Percentiles rank a stretch among this genome's conserved stretches.
These are phyloP conservation scores for Fraxinus platypoda DNA, from an alignment of 305 asterid genomes.

Conservation along the genomic window DNA sequence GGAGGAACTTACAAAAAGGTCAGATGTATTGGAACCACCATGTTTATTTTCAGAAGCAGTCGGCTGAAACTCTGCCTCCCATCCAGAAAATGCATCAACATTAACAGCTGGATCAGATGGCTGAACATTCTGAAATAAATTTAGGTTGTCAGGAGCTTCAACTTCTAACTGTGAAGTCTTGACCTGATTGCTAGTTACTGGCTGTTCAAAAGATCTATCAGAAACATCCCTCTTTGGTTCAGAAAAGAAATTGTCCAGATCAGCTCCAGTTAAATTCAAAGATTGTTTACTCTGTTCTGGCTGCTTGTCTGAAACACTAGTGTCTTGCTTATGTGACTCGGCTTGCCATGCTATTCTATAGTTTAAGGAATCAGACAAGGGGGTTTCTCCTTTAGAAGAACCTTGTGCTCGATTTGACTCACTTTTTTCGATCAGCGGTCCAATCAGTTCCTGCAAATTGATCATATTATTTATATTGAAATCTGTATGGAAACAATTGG, in stretches of 20 bases:
- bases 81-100: slow-evolving; percentile 42
- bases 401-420: slow-evolving; percentile 45
- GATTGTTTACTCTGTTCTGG: slow-evolving; percentile 38
- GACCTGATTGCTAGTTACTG: slow-evolving; percentile 24
- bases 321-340: slow-evolving; percentile 41
- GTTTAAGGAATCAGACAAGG: slow-evolving; percentile 60
- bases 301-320: slow-evolving; percentile 27
- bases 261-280: slow-evolving; percentile 42
- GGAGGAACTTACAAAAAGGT: slow-evolving; percentile 32
- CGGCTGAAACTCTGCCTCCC: slow-evolving; percentile 79
- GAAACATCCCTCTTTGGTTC: slow-evolving; percentile 33
- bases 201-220: slow-evolving; percentile 33
- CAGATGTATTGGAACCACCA: slow-evolving; percentile 31
- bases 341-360: slow-evolving; percentile 53
- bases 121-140: slow-evolving; percentile 48
- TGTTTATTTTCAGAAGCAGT: slow-evolving; percentile 41
- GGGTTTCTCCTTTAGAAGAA: slow-evolving; percentile 38
- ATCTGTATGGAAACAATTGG: slow-evolving; percentile 1
- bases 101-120: slow-evolving; percentile 41
- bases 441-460: slow-evolving; percentile 69
- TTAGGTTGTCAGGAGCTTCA: slow-evolving; percentile 39
- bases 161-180: slow-evolving; percentile 30
- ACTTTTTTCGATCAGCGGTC: slow-evolving; percentile 33
- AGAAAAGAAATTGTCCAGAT: slow-evolving; percentile 58
- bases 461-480: slow-evolving; percentile 4